Percentiles rank a stretch among this genome's conserved stretches.
Evolutionary conservation across 257 asterid species (phyloP).

Genomic region (Verbascum thapsus): DNA sequence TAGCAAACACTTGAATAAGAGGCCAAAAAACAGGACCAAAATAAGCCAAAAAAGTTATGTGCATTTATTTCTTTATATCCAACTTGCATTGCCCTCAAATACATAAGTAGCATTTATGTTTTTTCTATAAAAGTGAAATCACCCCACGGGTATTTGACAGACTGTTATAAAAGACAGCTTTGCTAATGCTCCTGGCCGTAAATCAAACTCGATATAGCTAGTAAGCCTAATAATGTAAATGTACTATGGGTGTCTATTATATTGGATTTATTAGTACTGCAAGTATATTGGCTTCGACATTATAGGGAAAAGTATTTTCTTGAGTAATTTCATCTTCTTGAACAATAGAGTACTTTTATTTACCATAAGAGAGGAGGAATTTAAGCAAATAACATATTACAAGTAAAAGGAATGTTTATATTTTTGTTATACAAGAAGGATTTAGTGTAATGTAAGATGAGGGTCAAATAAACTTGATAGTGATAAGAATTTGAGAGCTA

Average conservation of each 20-base stretch:
- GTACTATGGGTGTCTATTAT: slow-evolving; percentile 13
- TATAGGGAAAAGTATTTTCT: slow-evolving; percentile 13
- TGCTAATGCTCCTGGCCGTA: slow-evolving; percentile 23
- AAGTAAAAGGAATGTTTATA: slow-evolving; percentile 5
- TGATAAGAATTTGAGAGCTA: slow-evolving; percentile 20
- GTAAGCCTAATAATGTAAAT: slow-evolving; percentile 9
- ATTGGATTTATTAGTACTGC: slow-evolving; percentile 6
- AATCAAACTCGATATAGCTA: slow-evolving; percentile 24
- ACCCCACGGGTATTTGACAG: slow-evolving; percentile 29
- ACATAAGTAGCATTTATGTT: slow-evolving; percentile 25
- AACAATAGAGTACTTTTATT: slow-evolving; percentile 4
- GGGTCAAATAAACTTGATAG: slow-evolving; percentile 15
- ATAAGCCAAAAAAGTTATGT: slow-evolving; percentile 2
- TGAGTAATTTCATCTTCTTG: slow-evolving; percentile 16
- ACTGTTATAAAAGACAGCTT: slow-evolving; percentile 25
- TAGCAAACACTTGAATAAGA: slow-evolving; percentile 15
- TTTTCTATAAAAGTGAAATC: slow-evolving; percentile 32
- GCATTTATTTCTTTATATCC: slow-evolving; percentile 14
- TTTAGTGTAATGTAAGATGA: slow-evolving; percentile 6
- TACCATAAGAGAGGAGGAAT: slow-evolving; percentile 11
- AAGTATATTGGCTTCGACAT: slow-evolving; percentile 12
- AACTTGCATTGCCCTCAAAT: slow-evolving; percentile 12
- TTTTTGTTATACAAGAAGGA: slow-evolving; percentile 23
- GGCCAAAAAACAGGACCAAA: slow-evolving; percentile 18
- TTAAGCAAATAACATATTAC: slow-evolving; percentile 22